These are phyloP conservation scores for Vachellia pachyceras DNA, from an alignment of 306 rosid genomes.

Conservation along the genomic window DNA sequence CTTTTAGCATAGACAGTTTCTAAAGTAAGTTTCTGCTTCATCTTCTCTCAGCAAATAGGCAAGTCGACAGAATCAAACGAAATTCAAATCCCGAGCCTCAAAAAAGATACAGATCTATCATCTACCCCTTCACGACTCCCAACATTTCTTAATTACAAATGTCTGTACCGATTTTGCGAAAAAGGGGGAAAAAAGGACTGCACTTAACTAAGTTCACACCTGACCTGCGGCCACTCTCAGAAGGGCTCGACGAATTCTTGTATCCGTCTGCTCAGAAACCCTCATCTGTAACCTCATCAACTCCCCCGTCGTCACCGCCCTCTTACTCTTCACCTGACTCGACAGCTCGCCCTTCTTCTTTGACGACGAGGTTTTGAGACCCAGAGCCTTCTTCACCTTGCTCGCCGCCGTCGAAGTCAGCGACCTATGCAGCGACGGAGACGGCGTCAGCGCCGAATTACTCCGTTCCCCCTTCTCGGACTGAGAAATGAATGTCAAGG, in stretches of 20 bases:
- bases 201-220: slow-evolving; percentile 47
- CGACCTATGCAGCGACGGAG: slow-evolving; percentile 74
- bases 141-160: background rate
- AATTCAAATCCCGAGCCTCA: background rate
- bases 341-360: slow-evolving; percentile 36
- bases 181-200: background rate
- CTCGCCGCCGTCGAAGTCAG: slow-evolving; percentile 86
- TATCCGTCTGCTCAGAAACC: slow-evolving; percentile 81
- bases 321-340: slow-evolving; percentile 52
- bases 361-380: slow-evolving; percentile 62
- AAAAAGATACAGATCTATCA: slow-evolving; percentile 28
- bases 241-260: slow-evolving; percentile 78
- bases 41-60: background rate
- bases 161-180: background rate
- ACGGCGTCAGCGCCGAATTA: slow-evolving; percentile 24
- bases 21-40: background rate
- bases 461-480: slow-evolving; percentile 66
- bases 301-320: slow-evolving; percentile 53
- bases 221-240: slow-evolving; percentile 88
- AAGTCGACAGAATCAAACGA: slow-evolving; percentile 8
- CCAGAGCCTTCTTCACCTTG: slow-evolving; percentile 82
- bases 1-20: background rate
- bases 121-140: background rate
- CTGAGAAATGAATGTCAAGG: slow-evolving; percentile 78
- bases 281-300: slow-evolving; percentile 61